These are phyloP conservation scores for Apiotrichum brassicae DNA, from an alignment of 1,284 basidiomycete genomes.

Conservation along the genomic window DNA sequence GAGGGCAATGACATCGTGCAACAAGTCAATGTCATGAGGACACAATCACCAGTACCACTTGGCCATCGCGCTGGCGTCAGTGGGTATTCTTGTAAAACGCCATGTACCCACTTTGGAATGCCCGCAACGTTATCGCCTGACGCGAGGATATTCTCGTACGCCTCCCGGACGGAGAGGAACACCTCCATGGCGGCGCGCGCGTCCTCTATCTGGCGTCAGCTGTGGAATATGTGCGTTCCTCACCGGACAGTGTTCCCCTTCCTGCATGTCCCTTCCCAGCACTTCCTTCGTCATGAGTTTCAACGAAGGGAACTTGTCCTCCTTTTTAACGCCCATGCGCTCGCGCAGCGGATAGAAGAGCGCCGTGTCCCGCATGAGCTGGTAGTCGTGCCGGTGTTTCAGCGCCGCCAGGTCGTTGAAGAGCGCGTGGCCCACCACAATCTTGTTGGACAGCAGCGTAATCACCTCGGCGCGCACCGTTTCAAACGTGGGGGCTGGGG, in stretches of 20 bases:
- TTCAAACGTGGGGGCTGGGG: conserved; percentile 66
- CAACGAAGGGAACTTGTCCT: conserved; percentile 47
- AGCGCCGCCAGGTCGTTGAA: conserved; percentile 77
- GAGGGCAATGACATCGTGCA: no score
- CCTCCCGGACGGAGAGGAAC: conserved; percentile 34
- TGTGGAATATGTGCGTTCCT: neutral
- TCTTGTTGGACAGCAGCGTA: conserved; percentile 65
- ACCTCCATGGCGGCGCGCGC: conserved; percentile 34
- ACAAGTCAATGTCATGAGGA: no score
- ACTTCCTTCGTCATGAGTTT: conserved; percentile 48
- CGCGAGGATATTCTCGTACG: conserved; percentile 28
- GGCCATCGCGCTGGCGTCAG: conserved; percentile 20
- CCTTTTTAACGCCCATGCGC: conserved; percentile 21
- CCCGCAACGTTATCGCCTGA: conserved; percentile 28
- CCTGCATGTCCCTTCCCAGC: conserved; percentile 50
- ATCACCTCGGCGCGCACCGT: conserved; percentile 70
- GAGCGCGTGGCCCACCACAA: conserved; percentile 86
- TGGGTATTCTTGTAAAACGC: no score
- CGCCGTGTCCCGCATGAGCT: conserved; percentile 51
- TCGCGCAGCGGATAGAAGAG: conserved; percentile 49
- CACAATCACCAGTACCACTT: conserved; percentile 34
- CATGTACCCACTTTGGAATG: conserved; percentile 20
- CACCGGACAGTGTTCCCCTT: conserved; percentile 10
- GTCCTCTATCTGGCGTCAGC: conserved; percentile 34
- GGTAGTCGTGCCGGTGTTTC: conserved; percentile 49